Base-by-base conservation (phyloP, 108 stramenopile genomes). In the Nitzschia putrida region DNA sequence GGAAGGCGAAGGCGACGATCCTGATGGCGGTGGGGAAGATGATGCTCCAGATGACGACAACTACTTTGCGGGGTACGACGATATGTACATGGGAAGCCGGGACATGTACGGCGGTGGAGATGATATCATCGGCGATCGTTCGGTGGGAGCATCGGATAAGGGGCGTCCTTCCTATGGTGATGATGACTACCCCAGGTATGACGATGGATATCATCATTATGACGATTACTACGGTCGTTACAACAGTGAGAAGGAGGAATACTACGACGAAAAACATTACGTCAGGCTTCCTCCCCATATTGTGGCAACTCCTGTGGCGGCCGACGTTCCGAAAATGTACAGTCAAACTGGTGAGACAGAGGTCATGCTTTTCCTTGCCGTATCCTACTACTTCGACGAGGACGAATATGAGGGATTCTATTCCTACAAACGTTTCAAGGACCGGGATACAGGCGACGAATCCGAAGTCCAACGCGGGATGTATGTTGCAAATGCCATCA, bases 301-400 rank as follows among this genome's bases (percentile, higher is more conserved):
- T 47, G 72, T 92, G 37, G 70, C 75, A 10, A 78, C 82, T 13
- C 87, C 86, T 40, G 76, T 82, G 0, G 67, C 87, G 54, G 85
- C 68, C 13, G 91, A 92, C 60, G 43, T 90, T 14, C 91, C 87
- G 21, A 82, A 85, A 24, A 23, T 73, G 11, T 92, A 89, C 65
- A 59, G 52, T 0, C 66, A 75, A 29, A 73, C 73, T 6, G 71
- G 72, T 8, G 83, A 80, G 25, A 69, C 76, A n/a, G 91, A 92
- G n/a, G 81, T 78, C 29, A 3, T 88, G 24, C 53, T 89, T 0
- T 80, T 92, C 39, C 68, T 87, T 71, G 81, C 87, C 9, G 91
- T 89, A 8, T 88, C 88, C 10, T 92, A 90, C 68, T 92, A 87
- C 61, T 81, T 88, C 64, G 91, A 92, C 58, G 91, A 92, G 77